These are phyloP conservation scores for Colletotrichum brevisporum DNA, from an alignment of 2,329 filamentous ascomycete species.

Conservation along the genomic window DNA sequence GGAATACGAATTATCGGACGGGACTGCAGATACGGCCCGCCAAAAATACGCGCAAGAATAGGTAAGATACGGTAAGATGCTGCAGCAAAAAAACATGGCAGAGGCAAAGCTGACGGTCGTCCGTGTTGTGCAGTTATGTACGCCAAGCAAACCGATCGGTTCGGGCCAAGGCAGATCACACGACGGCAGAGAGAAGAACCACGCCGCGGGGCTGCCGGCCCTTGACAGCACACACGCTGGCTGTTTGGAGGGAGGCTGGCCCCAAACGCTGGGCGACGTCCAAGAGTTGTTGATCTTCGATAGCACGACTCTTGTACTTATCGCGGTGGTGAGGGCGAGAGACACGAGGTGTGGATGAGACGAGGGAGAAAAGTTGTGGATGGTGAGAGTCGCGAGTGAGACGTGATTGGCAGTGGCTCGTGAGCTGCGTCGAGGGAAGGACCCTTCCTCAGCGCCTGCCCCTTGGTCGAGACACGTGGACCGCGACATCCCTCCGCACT, in stretches of 20 bases:
- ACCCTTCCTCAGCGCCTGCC: no score
- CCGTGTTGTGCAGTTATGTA: slow-evolving; percentile 1
- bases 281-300: no score
- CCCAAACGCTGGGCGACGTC: no score
- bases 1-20: slow-evolving; percentile 1
- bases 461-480: no score
- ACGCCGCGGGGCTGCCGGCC: background rate
- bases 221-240: no score
- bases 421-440: background rate
- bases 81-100: slow-evolving; percentile 3
- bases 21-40: slow-evolving; percentile 9
- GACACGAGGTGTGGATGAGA: no score
- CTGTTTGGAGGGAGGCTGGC: no score
- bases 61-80: background rate
- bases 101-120: slow-evolving; percentile 1
- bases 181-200: slow-evolving; percentile 20
- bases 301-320: no score
- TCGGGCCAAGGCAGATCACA: slow-evolving; percentile 39
- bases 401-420: background rate
- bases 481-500: slow-evolving; percentile 12
- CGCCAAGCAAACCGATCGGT: slow-evolving; percentile 38
- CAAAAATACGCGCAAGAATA: background rate
- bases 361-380: no score
- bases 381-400: no score
- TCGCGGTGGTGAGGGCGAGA: no score